Conservation (phyloP, 1,284 basidiomycete species). For the Sporisorium graminicola region DNA sequence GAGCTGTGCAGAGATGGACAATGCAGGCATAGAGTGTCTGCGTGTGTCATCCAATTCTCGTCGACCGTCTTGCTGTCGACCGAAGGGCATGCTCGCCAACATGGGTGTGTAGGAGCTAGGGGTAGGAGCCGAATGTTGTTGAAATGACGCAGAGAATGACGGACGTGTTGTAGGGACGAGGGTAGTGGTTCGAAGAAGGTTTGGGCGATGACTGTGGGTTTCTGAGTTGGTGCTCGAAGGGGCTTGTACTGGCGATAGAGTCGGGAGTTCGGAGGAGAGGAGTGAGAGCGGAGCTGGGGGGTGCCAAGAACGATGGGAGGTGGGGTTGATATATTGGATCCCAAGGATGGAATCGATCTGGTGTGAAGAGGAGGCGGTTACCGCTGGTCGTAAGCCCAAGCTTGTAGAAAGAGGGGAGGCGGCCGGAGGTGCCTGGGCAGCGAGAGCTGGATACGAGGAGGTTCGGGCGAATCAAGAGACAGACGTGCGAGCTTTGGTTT, state of each 20-base stretch:
- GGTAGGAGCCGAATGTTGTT: too few relatives aligned
- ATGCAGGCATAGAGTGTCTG: constrained; percentile 20
- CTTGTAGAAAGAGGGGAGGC: neutral
- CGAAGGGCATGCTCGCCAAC: constrained; percentile 28
- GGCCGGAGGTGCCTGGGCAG: neutral
- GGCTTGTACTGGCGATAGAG: neutral
- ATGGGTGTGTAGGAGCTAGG: neutral
- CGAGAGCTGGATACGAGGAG: neutral
- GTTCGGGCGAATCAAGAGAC: neutral
- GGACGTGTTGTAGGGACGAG: neutral
- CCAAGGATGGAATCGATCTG: neutral
- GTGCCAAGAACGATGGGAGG: neutral
- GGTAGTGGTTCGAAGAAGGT: neutral
- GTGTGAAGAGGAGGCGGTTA: neutral
- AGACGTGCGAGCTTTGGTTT: neutral
- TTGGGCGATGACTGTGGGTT: neutral
- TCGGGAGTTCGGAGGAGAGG: too few relatives aligned
- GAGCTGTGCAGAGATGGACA: constrained; percentile 21
- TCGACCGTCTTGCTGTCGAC: constrained; percentile 28
- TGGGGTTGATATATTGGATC: neutral
- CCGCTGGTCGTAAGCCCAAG: neutral
- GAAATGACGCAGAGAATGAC: neutral
- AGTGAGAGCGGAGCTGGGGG: neutral
- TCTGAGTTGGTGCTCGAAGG: neutral
- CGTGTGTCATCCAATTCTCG: constrained; percentile 14